These are phyloP conservation scores for Bothia castanella DNA, from an alignment of 1,284 basidiomycete species.

Conservation along the genomic window DNA sequence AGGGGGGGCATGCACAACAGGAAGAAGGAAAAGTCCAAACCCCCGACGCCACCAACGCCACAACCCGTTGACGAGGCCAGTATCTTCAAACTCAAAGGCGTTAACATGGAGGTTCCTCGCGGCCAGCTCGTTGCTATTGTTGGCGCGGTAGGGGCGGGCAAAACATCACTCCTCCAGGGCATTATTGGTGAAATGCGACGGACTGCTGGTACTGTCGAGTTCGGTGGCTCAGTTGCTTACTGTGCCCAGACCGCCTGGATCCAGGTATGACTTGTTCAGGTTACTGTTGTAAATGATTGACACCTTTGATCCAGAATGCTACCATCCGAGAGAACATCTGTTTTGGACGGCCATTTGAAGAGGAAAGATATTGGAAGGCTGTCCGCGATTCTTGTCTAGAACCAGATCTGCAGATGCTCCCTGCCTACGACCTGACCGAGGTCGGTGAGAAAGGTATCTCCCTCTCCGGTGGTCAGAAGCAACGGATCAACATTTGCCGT, in stretches of 20 bases:
- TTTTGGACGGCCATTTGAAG: conserved; percentile 65
- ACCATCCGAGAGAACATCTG: conserved; percentile 79
- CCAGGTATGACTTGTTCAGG: conserved; percentile 43
- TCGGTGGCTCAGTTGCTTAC: conserved; percentile 75
- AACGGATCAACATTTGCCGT: conserved; percentile 74
- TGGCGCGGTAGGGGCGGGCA: conserved; percentile 62
- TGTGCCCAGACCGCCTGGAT: conserved; percentile 89
- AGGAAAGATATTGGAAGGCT: conserved; percentile 60
- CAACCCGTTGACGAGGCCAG: conserved; percentile 8
- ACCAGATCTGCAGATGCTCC: conserved; percentile 60
- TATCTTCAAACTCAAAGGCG: conserved; percentile 37
- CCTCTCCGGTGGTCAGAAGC: conserved; percentile 79
- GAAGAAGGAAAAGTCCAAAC: conserved; percentile 3
- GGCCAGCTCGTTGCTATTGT: conserved; percentile 80
- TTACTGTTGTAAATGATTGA: not conserved
- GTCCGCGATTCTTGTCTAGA: conserved; percentile 61
- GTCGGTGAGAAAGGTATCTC: conserved; percentile 92
- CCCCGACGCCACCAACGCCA: not conserved
- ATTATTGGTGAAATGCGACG: conserved; percentile 79
- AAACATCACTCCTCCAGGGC: conserved; percentile 72
- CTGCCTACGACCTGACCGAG: conserved; percentile 76
- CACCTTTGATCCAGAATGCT: conserved; percentile 45
- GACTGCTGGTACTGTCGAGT: conserved; percentile 57
- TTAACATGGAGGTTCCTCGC: conserved; percentile 63
- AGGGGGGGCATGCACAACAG: conserved; percentile 1